Conservation (phyloP, 331 rosid genomes). For the Quercus phellos region DNA sequence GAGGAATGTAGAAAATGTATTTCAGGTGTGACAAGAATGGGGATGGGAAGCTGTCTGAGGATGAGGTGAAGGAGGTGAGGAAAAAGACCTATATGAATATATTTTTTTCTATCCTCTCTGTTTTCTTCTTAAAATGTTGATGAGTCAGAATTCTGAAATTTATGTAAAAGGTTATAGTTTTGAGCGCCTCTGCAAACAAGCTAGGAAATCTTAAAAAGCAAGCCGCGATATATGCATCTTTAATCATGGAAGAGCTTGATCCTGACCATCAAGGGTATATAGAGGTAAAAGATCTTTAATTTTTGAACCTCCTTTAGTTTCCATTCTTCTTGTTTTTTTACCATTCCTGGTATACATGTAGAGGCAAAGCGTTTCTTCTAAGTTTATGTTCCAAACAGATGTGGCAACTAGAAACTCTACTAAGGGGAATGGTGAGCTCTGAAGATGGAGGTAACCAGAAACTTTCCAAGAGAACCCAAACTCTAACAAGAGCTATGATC, state of each 20-base stretch:
- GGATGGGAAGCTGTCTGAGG: conserved; percentile 81
- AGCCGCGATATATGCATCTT: conserved; percentile 56
- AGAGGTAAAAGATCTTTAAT: conserved; percentile 43
- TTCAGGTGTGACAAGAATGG: conserved; percentile 94
- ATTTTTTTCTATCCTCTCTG: not conserved
- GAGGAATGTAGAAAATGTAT: conserved; percentile 5
- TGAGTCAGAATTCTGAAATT: conserved; percentile 23
- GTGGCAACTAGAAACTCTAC: conserved; percentile 72
- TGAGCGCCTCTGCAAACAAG: conserved; percentile 87
- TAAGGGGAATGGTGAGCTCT: conserved; percentile 50
- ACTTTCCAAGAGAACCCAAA: conserved; percentile 19
- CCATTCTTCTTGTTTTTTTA: not conserved
- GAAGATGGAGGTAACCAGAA: conserved; percentile 35
- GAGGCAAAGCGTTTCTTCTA: not conserved
- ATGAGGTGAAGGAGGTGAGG: conserved; percentile 76
- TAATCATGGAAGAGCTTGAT: conserved; percentile 92
- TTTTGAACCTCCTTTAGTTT: not conserved
- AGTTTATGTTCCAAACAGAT: conserved; percentile 42
- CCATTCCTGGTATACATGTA: not conserved
- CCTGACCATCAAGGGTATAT: conserved; percentile 77
- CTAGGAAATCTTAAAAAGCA: conserved; percentile 59
- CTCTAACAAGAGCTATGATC: conserved; percentile 46
- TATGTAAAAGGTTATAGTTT: conserved; percentile 63
- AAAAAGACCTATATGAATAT: conserved; percentile 10
- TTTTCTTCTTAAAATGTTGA: not conserved